Evolutionary conservation across 805 yeast species (phyloP).

Genomic region (Starmerella vaccinii): DNA sequence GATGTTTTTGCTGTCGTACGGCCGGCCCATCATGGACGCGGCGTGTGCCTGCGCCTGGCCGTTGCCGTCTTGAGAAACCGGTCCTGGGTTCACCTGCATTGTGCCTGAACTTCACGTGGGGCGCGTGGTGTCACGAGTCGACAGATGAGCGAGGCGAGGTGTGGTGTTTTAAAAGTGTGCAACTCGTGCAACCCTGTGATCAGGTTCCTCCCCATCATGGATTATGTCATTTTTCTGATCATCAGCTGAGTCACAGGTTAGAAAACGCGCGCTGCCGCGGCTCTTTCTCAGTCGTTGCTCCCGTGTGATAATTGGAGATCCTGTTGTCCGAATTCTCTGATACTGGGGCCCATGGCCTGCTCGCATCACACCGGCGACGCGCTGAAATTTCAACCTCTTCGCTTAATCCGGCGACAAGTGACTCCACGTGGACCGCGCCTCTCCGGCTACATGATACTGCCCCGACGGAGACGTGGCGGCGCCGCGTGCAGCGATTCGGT

Average conservation of each 20-base stretch:
- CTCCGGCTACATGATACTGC: not conserved
- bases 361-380: not conserved
- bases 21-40: conserved; percentile 20
- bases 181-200: conserved; percentile 3
- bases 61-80: conserved; percentile 18
- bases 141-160: not conserved
- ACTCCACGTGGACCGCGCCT: not conserved
- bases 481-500: too few relatives aligned
- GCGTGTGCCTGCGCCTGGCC: conserved; percentile 12
- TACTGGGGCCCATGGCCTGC: not conserved
- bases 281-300: not conserved
- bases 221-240: conserved; percentile 1
- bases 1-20: conserved; percentile 21
- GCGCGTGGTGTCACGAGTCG: conserved; percentile 22
- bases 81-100: conserved; percentile 24
- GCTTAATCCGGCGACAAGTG: not conserved
- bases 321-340: not conserved
- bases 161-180: conserved; percentile 1
- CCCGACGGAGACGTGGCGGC: not conserved
- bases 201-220: not conserved
- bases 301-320: not conserved
- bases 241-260: not conserved
- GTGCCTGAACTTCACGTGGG: conserved; percentile 20
- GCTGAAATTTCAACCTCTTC: not conserved
- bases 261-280: not conserved